A percentile compares a stretch with the other conserved stretches of the same genome.
Evolutionary conservation across 805 yeast species (phyloP).

Genomic region (Ogataea nonfermentans): DNA sequence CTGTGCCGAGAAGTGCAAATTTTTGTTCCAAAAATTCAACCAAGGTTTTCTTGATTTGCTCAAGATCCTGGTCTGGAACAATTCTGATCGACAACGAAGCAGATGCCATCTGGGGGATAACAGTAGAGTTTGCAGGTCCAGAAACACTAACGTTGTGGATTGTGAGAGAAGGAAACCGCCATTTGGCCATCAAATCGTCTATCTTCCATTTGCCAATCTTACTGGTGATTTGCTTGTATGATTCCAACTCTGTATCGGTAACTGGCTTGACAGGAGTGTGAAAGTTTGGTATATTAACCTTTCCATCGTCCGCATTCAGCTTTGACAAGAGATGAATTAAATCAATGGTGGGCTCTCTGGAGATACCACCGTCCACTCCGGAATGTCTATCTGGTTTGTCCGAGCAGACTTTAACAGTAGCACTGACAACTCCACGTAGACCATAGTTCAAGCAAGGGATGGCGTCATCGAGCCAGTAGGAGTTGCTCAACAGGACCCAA

Average conservation of each 20-base stretch:
- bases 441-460: conserved; percentile 95
- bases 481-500: conserved; percentile 86
- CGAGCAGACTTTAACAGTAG: conserved; percentile 65
- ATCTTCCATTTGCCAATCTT: conserved; percentile 33
- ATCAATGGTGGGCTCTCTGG: conserved; percentile 87
- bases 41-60: conserved; percentile 51
- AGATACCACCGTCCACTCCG: conserved; percentile 94
- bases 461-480: conserved; percentile 89
- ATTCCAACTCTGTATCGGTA: conserved; percentile 52
- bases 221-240: conserved; percentile 60
- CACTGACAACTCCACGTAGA: conserved; percentile 84
- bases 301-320: conserved; percentile 55
- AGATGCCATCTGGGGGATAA: conserved; percentile 78
- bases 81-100: conserved; percentile 80
- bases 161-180: conserved; percentile 90
- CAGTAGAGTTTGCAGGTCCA: conserved; percentile 88
- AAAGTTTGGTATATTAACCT: conserved; percentile 64
- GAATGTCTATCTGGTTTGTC: conserved; percentile 89
- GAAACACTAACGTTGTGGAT: conserved; percentile 81
- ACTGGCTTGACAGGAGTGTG: conserved; percentile 64
- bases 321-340: conserved; percentile 68
- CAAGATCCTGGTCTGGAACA: conserved; percentile 83
- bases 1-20: conserved; percentile 53
- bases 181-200: conserved; percentile 65
- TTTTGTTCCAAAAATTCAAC: conserved; percentile 42